Evolutionary conservation across 202 grass and related monocot genomes (phyloP).

Genomic region (Bolboschoenoplectus hybrid): DNA sequence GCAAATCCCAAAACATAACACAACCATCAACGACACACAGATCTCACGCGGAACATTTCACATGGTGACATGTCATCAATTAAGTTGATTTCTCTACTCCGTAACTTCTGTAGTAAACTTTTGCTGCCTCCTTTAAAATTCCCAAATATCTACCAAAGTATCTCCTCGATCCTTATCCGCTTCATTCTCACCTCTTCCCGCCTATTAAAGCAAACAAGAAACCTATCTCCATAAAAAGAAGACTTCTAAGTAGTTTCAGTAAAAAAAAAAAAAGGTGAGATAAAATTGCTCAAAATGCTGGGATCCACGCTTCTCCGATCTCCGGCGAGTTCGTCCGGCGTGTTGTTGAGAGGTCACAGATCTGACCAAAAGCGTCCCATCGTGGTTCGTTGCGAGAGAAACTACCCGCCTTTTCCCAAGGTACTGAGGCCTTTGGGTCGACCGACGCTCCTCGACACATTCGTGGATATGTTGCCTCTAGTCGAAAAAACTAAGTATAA

Average conservation of each 20-base stretch:
- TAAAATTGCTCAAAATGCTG: constrained; percentile 24
- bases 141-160: constrained; percentile 29
- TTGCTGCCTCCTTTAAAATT: neutral
- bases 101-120: constrained; percentile 20
- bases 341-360: neutral
- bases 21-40: neutral
- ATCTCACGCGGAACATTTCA: neutral
- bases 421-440: constrained; percentile 22
- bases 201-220: neutral
- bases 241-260: neutral
- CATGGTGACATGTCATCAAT: neutral
- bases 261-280: neutral
- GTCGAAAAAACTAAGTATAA: constrained; percentile 22
- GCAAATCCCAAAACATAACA: neutral
- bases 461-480: constrained; percentile 13
- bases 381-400: constrained; percentile 24
- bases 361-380: neutral
- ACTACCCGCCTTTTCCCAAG: constrained; percentile 11
- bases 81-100: neutral
- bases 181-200: constrained; percentile 2
- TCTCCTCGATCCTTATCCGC: constrained; percentile 23
- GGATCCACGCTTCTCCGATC: constrained; percentile 28
- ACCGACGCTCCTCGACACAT: constrained; percentile 12
- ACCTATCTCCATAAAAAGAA: neutral
- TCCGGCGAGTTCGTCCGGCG: constrained; percentile 24